These are phyloP conservation scores for Grigorovia transvaalensis DNA, from an alignment of 805 yeast genomes.

Conservation along the genomic window DNA sequence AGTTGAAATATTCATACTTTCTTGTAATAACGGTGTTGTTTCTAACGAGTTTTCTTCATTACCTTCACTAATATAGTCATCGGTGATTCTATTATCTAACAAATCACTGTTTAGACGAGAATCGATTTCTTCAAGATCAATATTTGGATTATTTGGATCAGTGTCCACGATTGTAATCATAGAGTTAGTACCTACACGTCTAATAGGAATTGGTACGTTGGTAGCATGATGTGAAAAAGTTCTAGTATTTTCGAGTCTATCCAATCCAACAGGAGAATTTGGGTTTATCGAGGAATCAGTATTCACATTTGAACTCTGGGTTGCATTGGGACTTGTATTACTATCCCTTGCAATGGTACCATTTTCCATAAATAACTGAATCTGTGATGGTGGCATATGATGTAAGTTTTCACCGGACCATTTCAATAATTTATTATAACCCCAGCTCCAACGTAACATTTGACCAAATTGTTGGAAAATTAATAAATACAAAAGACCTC, in stretches of 20 bases:
- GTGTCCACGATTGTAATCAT: background rate
- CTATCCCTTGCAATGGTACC: conserved; percentile 1
- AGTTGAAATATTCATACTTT: conserved; percentile 7
- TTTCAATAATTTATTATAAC: conserved; percentile 58
- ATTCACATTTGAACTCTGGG: background rate
- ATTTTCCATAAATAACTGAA: conserved; percentile 12
- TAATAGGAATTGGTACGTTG: background rate
- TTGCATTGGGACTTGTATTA: background rate
- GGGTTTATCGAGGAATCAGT: background rate
- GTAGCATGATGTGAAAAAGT: background rate
- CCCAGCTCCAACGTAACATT: conserved; percentile 81
- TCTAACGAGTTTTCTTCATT: background rate
- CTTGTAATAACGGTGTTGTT: conserved; percentile 9
- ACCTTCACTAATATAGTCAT: background rate
- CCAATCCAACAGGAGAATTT: background rate
- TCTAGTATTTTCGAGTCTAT: background rate
- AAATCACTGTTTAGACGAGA: background rate
- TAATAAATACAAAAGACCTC: conserved; percentile 64
- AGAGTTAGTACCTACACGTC: background rate
- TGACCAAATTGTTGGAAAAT: conserved; percentile 80
- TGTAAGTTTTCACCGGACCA: conserved; percentile 29
- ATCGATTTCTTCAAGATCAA: background rate
- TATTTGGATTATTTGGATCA: background rate
- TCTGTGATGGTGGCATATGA: conserved; percentile 25
- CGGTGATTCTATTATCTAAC: background rate